A percentile compares a stretch with the other conserved stretches of the same genome.
Evolutionary conservation across 352 stramenopile genomes (phyloP).

Genomic region (Globisporangium cederbergense): DNA sequence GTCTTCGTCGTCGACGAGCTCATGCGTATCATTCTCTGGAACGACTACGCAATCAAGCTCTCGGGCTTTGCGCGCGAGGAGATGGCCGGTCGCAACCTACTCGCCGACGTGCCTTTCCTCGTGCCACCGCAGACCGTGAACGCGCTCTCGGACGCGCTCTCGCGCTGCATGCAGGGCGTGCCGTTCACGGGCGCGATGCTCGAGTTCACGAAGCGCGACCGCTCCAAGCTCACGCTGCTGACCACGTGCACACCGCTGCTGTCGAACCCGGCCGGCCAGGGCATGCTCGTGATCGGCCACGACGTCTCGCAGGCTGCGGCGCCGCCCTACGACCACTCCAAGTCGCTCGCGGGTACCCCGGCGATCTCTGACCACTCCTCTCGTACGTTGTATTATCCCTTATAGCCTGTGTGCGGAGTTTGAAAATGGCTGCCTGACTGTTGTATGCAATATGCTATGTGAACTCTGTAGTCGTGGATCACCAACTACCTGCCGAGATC

Average conservation of each 20-base stretch:
- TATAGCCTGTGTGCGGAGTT: neutral
- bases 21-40: conserved; percentile 87
- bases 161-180: conserved; percentile 52
- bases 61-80: conserved; percentile 78
- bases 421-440: neutral
- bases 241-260: conserved; percentile 70
- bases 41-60: conserved; percentile 71
- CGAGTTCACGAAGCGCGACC: conserved; percentile 55
- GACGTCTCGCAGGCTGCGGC: conserved; percentile 52
- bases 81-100: conserved; percentile 69
- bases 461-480: conserved; percentile 12
- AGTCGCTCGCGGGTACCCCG: conserved; percentile 46
- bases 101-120: conserved; percentile 68
- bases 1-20: conserved; percentile 83
- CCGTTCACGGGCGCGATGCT: conserved; percentile 51
- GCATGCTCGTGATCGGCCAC: conserved; percentile 81
- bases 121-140: conserved; percentile 53
- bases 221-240: conserved; percentile 59
- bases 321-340: conserved; percentile 39
- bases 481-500: conserved; percentile 14
- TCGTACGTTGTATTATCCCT: conserved; percentile 28
- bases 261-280: conserved; percentile 66
- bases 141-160: conserved; percentile 54
- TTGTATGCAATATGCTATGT: conserved; percentile 1
- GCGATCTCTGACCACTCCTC: conserved; percentile 46